Percentiles rank a stretch among this genome's conserved stretches.
phyloP scores from a whole-genome alignment of 1,139 yeast genomes.

The Sugiyamaella xylanicola region DNA sequence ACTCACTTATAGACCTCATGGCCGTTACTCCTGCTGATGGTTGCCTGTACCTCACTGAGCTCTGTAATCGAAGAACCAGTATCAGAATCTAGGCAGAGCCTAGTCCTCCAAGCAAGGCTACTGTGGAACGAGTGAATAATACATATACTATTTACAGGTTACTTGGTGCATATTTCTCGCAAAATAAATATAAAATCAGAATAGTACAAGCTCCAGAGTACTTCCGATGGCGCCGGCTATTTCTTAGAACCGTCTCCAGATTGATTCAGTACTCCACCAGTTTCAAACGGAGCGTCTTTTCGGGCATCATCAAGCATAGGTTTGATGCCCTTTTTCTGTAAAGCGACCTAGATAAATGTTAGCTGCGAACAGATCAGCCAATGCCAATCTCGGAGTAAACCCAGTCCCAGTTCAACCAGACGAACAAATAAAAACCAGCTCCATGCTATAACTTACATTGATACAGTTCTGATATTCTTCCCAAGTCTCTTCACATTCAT shows the following conservation, averaged over 20 bases:
- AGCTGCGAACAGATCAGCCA: too few species aligned
- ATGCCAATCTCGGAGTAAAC: too few species aligned
- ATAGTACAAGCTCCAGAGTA: too few species aligned
- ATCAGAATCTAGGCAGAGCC: too few species aligned
- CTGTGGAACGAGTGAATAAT: background rate
- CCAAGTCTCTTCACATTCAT: conserved; percentile 93
- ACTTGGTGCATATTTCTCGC: background rate
- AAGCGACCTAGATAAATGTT: conserved; percentile 45
- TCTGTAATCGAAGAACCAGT: too few species aligned
- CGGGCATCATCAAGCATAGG: conserved; percentile 91
- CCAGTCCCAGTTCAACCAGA: too few species aligned
- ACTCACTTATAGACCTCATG: too few species aligned
- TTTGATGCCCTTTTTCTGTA: conserved; percentile 69
- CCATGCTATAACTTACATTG: conserved; percentile 59
- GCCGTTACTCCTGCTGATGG: too few species aligned
- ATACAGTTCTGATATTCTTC: conserved; percentile 83
- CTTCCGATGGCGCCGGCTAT: too few species aligned
- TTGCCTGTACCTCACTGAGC: too few species aligned
- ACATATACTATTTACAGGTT: conserved; percentile 14
- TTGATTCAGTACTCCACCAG: conserved; percentile 51
- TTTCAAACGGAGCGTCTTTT: conserved; percentile 84
- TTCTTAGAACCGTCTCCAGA: conserved; percentile 26
- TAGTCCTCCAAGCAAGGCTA: too few species aligned
- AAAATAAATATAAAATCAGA: background rate
- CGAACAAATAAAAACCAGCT: too few species aligned